phyloP scores from a whole-genome alignment of 2,329 filamentous ascomycete genomes.

The Dactylellina sp. region DNA sequence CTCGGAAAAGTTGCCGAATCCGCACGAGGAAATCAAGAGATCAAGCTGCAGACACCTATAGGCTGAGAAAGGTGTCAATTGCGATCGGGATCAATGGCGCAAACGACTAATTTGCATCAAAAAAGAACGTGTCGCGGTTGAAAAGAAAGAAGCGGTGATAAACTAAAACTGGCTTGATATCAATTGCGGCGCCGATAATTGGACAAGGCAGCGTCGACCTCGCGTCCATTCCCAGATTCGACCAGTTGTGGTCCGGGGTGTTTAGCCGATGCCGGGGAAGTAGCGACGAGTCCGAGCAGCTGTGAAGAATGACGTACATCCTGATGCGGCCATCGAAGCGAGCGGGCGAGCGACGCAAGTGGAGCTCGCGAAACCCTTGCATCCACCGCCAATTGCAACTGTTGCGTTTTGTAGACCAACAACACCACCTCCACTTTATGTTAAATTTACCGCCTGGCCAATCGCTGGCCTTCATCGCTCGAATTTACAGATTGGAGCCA shows the following conservation, averaged over 20 bases:
- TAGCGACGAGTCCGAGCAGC: slow-evolving; percentile 48
- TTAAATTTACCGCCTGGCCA: background rate
- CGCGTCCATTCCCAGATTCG: slow-evolving; percentile 45
- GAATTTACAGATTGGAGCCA: slow-evolving; percentile 4
- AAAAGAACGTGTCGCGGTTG: background rate
- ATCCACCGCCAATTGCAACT: slow-evolving; percentile 16
- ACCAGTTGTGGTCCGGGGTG: slow-evolving; percentile 34
- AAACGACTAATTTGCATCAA: background rate
- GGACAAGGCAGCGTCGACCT: slow-evolving; percentile 30
- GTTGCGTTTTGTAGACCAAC: slow-evolving; percentile 39
- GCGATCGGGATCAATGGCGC: background rate
- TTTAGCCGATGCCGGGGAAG: slow-evolving; percentile 57
- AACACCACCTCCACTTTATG: slow-evolving; percentile 23
- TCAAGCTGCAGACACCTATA: no score
- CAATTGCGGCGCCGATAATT: slow-evolving; percentile 49
- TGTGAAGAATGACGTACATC: slow-evolving; percentile 7
- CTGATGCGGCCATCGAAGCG: slow-evolving; percentile 54
- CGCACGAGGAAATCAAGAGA: background rate
- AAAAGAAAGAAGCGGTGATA: slow-evolving; percentile 8
- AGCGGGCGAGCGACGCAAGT: background rate
- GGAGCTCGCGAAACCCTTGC: no score
- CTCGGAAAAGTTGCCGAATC: slow-evolving; percentile 40
- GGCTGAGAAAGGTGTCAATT: background rate
- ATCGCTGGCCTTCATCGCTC: background rate
- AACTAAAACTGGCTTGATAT: slow-evolving; percentile 26